Evolutionary conservation across 148 eudicot genomes (phyloP).

Genomic region (Linanthus parryae): DNA sequence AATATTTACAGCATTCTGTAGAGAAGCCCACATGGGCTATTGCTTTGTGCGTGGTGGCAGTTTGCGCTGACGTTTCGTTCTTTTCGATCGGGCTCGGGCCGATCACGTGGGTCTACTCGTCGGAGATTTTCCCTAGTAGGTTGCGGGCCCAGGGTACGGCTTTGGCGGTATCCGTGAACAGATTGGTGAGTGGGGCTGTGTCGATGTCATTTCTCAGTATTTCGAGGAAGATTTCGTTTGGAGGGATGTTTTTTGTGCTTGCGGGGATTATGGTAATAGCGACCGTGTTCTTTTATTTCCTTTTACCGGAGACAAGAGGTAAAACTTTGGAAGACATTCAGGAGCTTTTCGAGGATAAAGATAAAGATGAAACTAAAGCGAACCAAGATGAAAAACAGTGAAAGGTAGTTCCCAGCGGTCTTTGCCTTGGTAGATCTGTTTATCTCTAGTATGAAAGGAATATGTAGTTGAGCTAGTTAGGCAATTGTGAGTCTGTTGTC

Average conservation of each 20-base stretch:
- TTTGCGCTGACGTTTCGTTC: conserved; percentile 78
- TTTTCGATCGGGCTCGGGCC: conserved; percentile 96
- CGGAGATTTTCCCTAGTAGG: conserved; percentile 83
- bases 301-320: conserved; percentile 80
- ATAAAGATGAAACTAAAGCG: conserved; percentile 10
- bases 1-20: conserved; percentile 35
- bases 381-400: conserved; percentile 14
- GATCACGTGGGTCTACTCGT: conserved; percentile 92
- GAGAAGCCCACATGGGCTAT: conserved; percentile 78
- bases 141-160: conserved; percentile 82
- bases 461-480: too few species aligned
- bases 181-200: conserved; percentile 75
- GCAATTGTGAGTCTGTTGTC: too few species aligned
- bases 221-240: conserved; percentile 50
- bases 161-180: conserved; percentile 72
- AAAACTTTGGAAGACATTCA: conserved; percentile 73
- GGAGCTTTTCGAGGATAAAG: conserved; percentile 39
- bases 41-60: conserved; percentile 50
- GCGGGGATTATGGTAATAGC: conserved; percentile 60
- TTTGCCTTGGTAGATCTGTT: too few species aligned
- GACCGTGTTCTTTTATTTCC: conserved; percentile 53
- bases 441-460: too few species aligned
- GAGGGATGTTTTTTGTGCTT: conserved; percentile 67
- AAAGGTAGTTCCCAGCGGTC: too few species aligned
- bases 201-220: conserved; percentile 71